Percentiles rank a stretch among this genome's conserved stretches.
phyloP scores from a whole-genome alignment of 192 early-diverging fungal genomes.

The Coemansia sp. region DNA sequence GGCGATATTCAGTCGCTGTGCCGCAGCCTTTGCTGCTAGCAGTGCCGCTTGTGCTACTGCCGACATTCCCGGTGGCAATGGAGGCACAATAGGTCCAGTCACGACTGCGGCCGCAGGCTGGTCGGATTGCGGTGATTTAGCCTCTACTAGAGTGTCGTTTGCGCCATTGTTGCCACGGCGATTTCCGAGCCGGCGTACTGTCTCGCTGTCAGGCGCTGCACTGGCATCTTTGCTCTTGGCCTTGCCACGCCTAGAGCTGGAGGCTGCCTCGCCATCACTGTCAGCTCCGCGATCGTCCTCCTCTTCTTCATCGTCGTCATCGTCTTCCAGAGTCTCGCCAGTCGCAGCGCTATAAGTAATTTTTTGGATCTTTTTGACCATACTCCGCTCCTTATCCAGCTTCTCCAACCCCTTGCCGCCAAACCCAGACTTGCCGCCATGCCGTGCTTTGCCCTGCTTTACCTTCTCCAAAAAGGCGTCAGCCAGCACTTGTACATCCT shows the following conservation, averaged over 20 bases:
- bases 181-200: neutral
- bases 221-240: constrained; percentile 58
- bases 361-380: constrained; percentile 91
- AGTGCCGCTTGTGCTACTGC: constrained; percentile 43
- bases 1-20: constrained; percentile 42
- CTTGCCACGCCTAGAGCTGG: constrained; percentile 14
- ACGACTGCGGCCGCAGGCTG: constrained; percentile 7
- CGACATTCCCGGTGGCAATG: constrained; percentile 34
- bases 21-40: constrained; percentile 50
- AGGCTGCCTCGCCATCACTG: constrained; percentile 26
- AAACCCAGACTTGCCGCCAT: constrained; percentile 68
- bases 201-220: constrained; percentile 62
- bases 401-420: constrained; percentile 97
- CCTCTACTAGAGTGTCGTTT: constrained; percentile 29
- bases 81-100: neutral
- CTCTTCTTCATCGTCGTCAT: constrained; percentile 69
- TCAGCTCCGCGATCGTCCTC: constrained; percentile 48
- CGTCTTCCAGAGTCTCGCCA: constrained; percentile 63
- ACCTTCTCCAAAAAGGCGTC: constrained; percentile 61
- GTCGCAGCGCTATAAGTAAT: constrained; percentile 76
- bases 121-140: constrained; percentile 3
- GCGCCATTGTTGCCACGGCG: constrained; percentile 38
- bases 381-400: constrained; percentile 89
- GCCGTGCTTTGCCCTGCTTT: constrained; percentile 28
- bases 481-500: constrained; percentile 76